Conservation (phyloP, 352 stramenopile genomes). For the Phytophthora hibernalis region DNA sequence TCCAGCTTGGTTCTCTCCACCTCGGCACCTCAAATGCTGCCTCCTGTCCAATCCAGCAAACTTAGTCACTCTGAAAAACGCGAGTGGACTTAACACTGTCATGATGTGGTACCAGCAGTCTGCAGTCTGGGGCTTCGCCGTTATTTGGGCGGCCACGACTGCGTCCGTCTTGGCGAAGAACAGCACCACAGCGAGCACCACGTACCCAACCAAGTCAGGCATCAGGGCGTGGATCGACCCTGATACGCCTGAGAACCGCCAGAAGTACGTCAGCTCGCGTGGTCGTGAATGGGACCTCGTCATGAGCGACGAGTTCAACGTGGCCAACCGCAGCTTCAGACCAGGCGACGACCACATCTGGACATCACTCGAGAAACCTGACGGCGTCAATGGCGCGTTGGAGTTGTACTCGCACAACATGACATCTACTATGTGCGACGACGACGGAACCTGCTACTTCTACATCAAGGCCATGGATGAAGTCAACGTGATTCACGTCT, state of each 20-base stretch:
- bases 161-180: slow-evolving; percentile 17
- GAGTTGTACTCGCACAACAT: slow-evolving; percentile 93
- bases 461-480: slow-evolving; percentile 50
- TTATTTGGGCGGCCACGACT: slow-evolving; percentile 1
- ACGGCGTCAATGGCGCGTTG: slow-evolving; percentile 85
- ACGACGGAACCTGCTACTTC: slow-evolving; percentile 55
- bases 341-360: slow-evolving; percentile 92
- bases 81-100: not conserved
- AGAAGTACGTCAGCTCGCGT: slow-evolving; percentile 49
- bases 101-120: slow-evolving; percentile 4
- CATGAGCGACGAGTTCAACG: slow-evolving; percentile 80
- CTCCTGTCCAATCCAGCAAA: not conserved
- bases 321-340: slow-evolving; percentile 65
- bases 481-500: slow-evolving; percentile 52
- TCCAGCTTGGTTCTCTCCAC: not conserved
- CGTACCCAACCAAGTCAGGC: slow-evolving; percentile 42
- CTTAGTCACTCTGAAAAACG: slow-evolving; percentile 10
- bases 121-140: slow-evolving; percentile 1
- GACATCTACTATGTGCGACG: slow-evolving; percentile 49
- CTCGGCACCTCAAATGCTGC: not conserved
- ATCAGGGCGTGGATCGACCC: slow-evolving; percentile 50
- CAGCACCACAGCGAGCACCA: slow-evolving; percentile 18
- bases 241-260: slow-evolving; percentile 32
- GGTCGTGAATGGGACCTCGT: slow-evolving; percentile 64
- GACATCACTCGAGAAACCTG: slow-evolving; percentile 72